A percentile compares a stretch with the other conserved stretches of the same genome.
Conservation (phyloP, 768 basidiomycete species). For the Panaeolus cyanescens region DNA sequence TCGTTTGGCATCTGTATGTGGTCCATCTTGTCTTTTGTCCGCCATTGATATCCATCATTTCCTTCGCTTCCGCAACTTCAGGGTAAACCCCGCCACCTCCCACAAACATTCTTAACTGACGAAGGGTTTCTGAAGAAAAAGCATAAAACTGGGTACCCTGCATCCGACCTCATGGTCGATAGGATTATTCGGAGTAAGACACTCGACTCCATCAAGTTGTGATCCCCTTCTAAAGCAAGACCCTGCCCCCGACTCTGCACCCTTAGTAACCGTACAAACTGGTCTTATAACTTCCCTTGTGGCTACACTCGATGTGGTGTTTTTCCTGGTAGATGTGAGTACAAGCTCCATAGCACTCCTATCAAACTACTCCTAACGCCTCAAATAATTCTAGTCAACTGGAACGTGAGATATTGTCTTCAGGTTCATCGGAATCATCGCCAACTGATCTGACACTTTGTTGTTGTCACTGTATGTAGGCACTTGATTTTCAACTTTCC, state of each 20-base stretch:
- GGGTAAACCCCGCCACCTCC: not conserved
- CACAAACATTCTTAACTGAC: not conserved
- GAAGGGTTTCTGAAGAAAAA: constrained; percentile 24
- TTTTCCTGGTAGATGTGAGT: constrained; percentile 32
- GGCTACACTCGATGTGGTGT: constrained; percentile 33
- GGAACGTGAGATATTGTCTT: not conserved
- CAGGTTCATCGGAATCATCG: not conserved
- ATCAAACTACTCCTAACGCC: not conserved
- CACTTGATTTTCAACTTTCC: constrained; percentile 13
- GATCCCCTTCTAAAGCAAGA: not conserved
- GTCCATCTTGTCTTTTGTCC: too few relatives aligned
- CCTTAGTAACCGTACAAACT: constrained; percentile 37
- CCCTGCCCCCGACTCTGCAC: not conserved
- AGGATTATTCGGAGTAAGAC: constrained; percentile 40
- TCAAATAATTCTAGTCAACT: not conserved
- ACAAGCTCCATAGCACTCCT: not conserved
- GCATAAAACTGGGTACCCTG: constrained; percentile 42
- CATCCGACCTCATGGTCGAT: constrained; percentile 43
- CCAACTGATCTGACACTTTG: not conserved
- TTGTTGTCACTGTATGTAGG: not conserved
- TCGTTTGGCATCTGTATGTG: constrained; percentile 47
- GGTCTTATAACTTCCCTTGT: constrained; percentile 35
- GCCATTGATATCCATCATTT: not conserved
- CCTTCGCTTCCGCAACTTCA: not conserved
- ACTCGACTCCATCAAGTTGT: not conserved